Evolutionary conservation across 257 asterid genomes (phyloP).

Genomic region (Lycium barbarum): DNA sequence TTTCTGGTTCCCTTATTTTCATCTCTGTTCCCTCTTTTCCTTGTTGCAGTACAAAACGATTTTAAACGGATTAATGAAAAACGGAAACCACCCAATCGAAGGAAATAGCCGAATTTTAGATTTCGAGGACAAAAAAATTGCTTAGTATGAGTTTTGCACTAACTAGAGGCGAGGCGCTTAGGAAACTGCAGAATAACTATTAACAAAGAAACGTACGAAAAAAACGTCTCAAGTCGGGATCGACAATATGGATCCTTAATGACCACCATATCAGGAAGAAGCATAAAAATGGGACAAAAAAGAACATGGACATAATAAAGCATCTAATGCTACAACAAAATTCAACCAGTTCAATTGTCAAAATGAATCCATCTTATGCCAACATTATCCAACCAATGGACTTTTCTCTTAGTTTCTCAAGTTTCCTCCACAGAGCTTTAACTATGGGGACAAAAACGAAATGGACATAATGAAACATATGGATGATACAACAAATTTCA

Average conservation of each 20-base stretch:
- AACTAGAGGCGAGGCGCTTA: not conserved
- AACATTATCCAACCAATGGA: constrained; percentile 48
- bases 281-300: not conserved
- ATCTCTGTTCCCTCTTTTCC: not conserved
- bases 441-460: not conserved
- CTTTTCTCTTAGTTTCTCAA: constrained; percentile 57
- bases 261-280: not conserved
- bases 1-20: not conserved
- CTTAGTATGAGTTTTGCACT: not conserved
- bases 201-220: not conserved
- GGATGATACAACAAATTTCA: not conserved
- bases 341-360: not conserved
- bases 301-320: constrained; percentile 1
- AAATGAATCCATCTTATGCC: not conserved
- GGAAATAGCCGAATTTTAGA: not conserved
- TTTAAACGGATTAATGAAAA: no score
- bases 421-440: constrained; percentile 45
- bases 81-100: not conserved
- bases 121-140: not conserved
- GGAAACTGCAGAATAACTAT: not conserved
- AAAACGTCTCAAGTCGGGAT: not conserved
- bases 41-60: not conserved
- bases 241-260: not conserved
- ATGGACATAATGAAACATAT: not conserved
- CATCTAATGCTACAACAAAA: not conserved